Evolutionary conservation across 495 filamentous ascomycete genomes (phyloP), one percentile per base, ranked within the genome.

Genomic region (Talaromyces stipitatus): DNA sequence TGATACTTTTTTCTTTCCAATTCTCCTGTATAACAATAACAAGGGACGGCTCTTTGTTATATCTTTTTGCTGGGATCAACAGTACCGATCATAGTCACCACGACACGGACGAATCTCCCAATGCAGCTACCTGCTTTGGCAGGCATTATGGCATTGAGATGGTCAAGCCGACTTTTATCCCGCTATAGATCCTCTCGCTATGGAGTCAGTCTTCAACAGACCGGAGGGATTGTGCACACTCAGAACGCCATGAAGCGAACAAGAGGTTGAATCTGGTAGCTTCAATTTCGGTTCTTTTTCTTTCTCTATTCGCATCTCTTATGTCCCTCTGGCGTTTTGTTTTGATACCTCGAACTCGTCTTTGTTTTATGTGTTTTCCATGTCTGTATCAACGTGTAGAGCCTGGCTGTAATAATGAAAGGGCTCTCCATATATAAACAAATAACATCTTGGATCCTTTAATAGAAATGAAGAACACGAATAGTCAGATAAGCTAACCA

Each of bases 1-100:
- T 48, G 22, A 48, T 48, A 48, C 12, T 51, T n/a, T 30, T 53
- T 53, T 53, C 50, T 53, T 33, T n/a, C 45, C 6, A 11, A 48
- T 48, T 24, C 24, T 48, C 14, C 24, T 26, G 20, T 48, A 26
- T 26, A 48, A 48, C 45, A 48, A 48, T 48, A 48, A 48, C 45
- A 48, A 48, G 45, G 45, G 45, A 48, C 14, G 45, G 45, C 20
- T 48, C 45, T 48, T 26, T 48, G 45, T 48, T 48, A 48, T 48
- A 24, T 26, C 20, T 48, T 7, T 33, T 27, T 48, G 45, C 24
- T 48, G 45, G 45, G 45, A 48, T 24, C 45, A 23, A 48, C 45
- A 48, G 45, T 48, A 48, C 45, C 45, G 20, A 48, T n/a, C 45
- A 48, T 23, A 26, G 45, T 48, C 14, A 26, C 24, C 24, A n/a